Conservation (phyloP, 306 rosid species). For the Begonia masoniana region DNA sequence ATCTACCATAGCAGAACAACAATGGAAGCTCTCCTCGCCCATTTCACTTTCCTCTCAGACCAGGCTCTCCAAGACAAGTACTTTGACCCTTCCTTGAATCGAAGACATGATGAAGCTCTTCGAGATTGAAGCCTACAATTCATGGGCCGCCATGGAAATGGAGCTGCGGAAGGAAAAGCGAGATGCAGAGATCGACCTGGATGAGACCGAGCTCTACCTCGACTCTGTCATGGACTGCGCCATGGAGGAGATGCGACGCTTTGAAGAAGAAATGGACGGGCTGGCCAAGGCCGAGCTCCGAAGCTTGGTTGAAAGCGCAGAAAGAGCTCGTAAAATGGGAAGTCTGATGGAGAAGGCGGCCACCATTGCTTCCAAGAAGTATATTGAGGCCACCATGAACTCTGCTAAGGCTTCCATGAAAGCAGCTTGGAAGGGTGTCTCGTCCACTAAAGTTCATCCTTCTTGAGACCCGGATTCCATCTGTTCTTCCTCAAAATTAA, state of each 20-base stretch:
- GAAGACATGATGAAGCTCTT: constrained; percentile 78
- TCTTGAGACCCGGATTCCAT: constrained; percentile 1
- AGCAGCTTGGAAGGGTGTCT: constrained; percentile 78
- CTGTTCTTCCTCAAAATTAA: too few relatives aligned
- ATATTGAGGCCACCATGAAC: constrained; percentile 61
- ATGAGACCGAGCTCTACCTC: constrained; percentile 56
- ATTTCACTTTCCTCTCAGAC: constrained; percentile 60
- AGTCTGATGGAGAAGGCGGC: constrained; percentile 62
- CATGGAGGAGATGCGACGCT: constrained; percentile 73
- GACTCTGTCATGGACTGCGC: constrained; percentile 77
- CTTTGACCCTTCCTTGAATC: constrained; percentile 67
- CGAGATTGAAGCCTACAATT: constrained; percentile 91
- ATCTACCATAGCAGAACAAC: neutral
- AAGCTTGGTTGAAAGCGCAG: constrained; percentile 37
- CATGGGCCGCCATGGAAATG: constrained; percentile 79
- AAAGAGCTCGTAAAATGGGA: constrained; percentile 68
- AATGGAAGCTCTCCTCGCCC: constrained; percentile 71
- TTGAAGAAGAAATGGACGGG: constrained; percentile 58
- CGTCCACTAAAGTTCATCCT: constrained; percentile 78
- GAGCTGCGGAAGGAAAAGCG: constrained; percentile 37
- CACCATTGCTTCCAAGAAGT: constrained; percentile 53
- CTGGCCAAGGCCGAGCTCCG: constrained; percentile 32
- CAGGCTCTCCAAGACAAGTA: constrained; percentile 58
- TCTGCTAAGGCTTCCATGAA: constrained; percentile 85
- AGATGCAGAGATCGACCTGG: constrained; percentile 41